These are phyloP conservation scores for Vanrija pseudolonga DNA, from an alignment of 1,284 basidiomycete species.

Conservation along the genomic window DNA sequence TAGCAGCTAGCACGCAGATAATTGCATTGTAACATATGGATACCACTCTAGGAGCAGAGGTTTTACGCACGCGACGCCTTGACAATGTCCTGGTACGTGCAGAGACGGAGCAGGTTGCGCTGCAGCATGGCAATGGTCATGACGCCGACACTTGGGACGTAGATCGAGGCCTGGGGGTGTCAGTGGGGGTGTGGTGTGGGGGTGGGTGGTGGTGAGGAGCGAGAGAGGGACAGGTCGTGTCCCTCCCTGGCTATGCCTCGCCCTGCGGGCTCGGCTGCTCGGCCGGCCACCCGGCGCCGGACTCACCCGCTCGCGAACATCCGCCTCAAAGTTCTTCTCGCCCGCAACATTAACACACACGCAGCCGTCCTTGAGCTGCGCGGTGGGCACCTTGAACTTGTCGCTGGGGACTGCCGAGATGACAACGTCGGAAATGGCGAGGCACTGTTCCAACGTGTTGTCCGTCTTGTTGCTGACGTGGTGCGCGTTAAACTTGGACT, in stretches of 20 bases:
- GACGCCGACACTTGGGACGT: conserved; percentile 91
- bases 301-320: conserved; percentile 81
- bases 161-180: conserved; percentile 71
- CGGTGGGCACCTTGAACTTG: conserved; percentile 86
- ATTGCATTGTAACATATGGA: not conserved
- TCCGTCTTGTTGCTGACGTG: conserved; percentile 72
- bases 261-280: too few relatives aligned
- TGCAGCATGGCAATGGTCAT: conserved; percentile 96
- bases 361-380: conserved; percentile 86
- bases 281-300: not conserved
- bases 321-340: conserved; percentile 94
- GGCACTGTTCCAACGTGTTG: conserved; percentile 68
- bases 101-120: conserved; percentile 77
- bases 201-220: not conserved
- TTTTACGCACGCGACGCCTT: conserved; percentile 13
- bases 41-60: not conserved
- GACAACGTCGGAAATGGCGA: conserved; percentile 80
- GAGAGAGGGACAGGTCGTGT: conserved; percentile 10
- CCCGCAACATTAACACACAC: conserved; percentile 89
- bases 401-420: conserved; percentile 82
- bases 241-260: not conserved
- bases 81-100: conserved; percentile 59
- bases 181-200: not conserved
- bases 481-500: conserved; percentile 65
- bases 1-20: not conserved